Base-by-base conservation (phyloP, 176 grass and related monocot species). In the Oryza nivara region DNA sequence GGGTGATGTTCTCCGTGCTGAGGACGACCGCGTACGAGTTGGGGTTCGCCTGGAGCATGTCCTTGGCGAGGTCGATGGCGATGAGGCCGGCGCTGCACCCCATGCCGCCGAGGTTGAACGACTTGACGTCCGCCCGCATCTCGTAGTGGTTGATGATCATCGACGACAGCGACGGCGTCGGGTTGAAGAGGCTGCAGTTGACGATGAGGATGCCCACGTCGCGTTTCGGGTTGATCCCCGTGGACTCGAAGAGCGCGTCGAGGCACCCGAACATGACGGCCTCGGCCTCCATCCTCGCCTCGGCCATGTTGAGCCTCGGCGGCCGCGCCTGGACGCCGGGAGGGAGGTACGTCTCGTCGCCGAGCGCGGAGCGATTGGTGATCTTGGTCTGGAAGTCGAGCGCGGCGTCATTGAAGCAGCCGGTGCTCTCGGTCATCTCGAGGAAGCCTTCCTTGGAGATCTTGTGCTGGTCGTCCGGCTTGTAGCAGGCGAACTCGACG, bases 121-220 rank as follows among this genome's bases (percentile, higher is more conserved):
- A 91, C 87, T 91, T 91, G 72, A 94, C 73, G 73, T 91, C 89
- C 76, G 87, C 84, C 44, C 89, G 14, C 92, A 94, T 94, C 81
- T 25, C 44, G 87, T 94, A 94, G 44, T 88, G 92, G 84, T 94
- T 89, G 16, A 94, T 86, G 87, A 94, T 89, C 92, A 94, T 94
- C 67, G 92, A 86, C 8, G 92, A 73, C 15, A 94, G 92, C 34
- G 92, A 94, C 30, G 92, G 92, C 61, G 89, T 94, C 76, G 92
- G 92, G 83, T 94, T 94, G 73, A 94, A 94, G 0, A 94, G 89
- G 81, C 92, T 94, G 81, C 92, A 94, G 87, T 94, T 94, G 26
- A 91, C 92, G 64, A 94, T 77, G 67, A 94, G 89, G 74, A 94
- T 80, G 51, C 87, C 11, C 48, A 94, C 87, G 83, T 94, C 92